phyloP scores from a whole-genome alignment of 495 filamentous ascomycete species.

The Penicillium alfredii region DNA sequence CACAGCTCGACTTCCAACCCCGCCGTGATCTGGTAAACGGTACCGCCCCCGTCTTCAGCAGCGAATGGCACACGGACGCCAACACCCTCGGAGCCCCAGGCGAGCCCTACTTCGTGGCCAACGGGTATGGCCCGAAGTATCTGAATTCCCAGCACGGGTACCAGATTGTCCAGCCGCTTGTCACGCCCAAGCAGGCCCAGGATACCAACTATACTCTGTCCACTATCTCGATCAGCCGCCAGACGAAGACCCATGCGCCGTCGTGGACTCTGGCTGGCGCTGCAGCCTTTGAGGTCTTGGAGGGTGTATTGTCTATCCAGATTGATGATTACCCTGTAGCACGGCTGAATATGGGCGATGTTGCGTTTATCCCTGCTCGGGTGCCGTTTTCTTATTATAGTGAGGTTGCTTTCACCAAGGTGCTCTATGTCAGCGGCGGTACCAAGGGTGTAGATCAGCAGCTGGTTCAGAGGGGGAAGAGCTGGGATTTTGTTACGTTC shows the following conservation, averaged over 20 bases:
- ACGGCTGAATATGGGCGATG: constrained; percentile 29
- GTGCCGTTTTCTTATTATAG: constrained; percentile 29
- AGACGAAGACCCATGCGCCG: constrained; percentile 12
- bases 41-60: constrained; percentile 18
- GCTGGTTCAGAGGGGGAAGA: constrained; percentile 17
- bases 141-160: constrained; percentile 31
- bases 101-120: constrained; percentile 37
- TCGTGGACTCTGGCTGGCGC: constrained; percentile 19
- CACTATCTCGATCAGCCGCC: constrained; percentile 27
- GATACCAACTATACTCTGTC: constrained; percentile 34
- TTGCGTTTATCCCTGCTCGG: constrained; percentile 31
- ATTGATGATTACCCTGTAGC: constrained; percentile 29
- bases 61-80: constrained; percentile 28
- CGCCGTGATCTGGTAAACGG: constrained; percentile 34
- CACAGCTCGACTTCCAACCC: constrained; percentile 30
- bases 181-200: constrained; percentile 25
- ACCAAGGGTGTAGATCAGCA: constrained; percentile 28
- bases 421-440: constrained; percentile 34
- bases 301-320: constrained; percentile 29
- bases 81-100: constrained; percentile 22
- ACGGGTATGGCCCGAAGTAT: constrained; percentile 37
- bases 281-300: constrained; percentile 37
- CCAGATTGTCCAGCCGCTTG: constrained; percentile 39
- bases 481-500: constrained; percentile 22
- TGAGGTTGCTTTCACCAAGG: constrained; percentile 31